Conservation (phyloP, 23 red algal genomes). For the Gracilaria domingensis region DNA sequence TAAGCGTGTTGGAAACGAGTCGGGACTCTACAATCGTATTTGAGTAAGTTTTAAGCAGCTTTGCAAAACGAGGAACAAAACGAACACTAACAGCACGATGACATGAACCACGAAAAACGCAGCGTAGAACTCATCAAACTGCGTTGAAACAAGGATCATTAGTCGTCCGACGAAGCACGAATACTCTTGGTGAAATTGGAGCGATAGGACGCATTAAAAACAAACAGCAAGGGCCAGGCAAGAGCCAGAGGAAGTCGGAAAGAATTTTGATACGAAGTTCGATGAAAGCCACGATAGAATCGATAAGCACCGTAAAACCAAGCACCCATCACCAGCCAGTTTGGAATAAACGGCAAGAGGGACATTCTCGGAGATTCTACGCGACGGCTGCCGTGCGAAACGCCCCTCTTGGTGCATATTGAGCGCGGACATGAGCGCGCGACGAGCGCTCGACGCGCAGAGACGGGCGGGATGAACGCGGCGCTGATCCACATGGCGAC, state of each 20-base stretch:
- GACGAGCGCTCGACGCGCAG: background rate
- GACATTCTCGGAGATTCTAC: conserved; percentile 11
- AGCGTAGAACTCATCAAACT: conserved; percentile 67
- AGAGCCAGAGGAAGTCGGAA: conserved; percentile 64
- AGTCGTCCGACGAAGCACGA: conserved; percentile 40
- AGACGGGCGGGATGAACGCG: background rate
- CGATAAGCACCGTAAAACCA: conserved; percentile 72
- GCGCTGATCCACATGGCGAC: background rate
- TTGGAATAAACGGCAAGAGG: conserved; percentile 62
- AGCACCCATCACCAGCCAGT: conserved; percentile 47
- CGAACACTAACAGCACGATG: background rate
- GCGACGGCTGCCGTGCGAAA: background rate
- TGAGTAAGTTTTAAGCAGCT: conserved; percentile 45
- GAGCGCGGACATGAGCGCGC: background rate
- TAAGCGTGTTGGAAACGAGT: conserved; percentile 76
- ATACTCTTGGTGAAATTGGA: conserved; percentile 78
- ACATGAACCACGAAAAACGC: background rate
- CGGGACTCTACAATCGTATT: conserved; percentile 84
- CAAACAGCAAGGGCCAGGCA: conserved; percentile 70
- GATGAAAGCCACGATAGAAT: conserved; percentile 73
- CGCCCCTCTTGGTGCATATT: background rate
- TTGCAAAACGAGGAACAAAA: background rate
- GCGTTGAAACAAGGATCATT: conserved; percentile 16
- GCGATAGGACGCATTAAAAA: conserved; percentile 68
- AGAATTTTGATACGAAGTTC: conserved; percentile 64